Conservation (phyloP, 305 asterid species). For the Fraxinus sp. region DNA sequence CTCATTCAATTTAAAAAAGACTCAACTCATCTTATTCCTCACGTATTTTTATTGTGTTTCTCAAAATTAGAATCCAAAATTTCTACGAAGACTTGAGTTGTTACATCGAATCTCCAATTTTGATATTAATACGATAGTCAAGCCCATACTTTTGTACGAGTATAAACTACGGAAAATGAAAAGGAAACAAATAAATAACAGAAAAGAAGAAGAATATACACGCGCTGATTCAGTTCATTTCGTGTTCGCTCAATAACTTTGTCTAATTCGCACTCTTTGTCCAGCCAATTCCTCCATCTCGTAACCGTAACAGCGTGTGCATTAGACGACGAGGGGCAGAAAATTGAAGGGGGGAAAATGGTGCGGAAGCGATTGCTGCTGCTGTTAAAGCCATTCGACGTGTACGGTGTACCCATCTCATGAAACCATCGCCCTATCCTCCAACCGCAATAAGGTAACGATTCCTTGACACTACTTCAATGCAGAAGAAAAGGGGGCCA, state of each 20-base stretch:
- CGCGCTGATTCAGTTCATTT: background rate
- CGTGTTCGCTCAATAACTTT: background rate
- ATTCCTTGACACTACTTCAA: background rate
- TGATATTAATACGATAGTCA: no score
- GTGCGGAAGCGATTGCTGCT: conserved; percentile 67
- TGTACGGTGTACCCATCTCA: conserved; percentile 56
- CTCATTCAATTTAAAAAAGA: no score
- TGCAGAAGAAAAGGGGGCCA: background rate
- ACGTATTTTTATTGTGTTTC: no score
- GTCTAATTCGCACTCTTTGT: background rate
- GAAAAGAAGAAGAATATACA: background rate
- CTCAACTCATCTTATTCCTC: background rate
- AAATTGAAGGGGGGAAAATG: conserved; percentile 31
- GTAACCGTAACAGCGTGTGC: background rate
- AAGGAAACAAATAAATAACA: background rate
- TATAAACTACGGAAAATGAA: background rate
- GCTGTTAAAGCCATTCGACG: conserved; percentile 74
- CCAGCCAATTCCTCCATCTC: background rate
- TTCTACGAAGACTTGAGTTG: background rate
- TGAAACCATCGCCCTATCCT: conserved; percentile 27
- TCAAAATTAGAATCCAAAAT: background rate
- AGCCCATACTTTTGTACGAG: no score
- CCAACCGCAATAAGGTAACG: conserved; percentile 59
- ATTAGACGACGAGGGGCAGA: background rate
- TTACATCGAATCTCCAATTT: background rate